Conservation (phyloP, 345 rosid genomes). For the Tarenaya hassleriana region DNA sequence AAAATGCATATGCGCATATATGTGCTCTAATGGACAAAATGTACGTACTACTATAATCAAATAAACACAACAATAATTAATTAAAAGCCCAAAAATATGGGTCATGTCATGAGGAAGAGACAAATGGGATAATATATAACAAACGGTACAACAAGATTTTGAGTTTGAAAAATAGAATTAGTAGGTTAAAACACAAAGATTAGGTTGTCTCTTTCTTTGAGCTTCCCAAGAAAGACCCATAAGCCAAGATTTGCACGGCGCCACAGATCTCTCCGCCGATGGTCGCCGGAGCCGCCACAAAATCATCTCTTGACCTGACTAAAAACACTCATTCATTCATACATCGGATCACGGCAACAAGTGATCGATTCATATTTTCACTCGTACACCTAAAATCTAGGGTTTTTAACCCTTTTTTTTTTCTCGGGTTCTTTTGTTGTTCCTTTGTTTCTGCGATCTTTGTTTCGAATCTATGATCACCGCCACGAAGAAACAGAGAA, state of each 20-base stretch:
- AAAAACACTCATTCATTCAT: no score
- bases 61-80: neutral
- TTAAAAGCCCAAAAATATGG: neutral
- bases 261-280: slow-evolving; percentile 5
- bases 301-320: neutral
- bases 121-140: slow-evolving; percentile 30
- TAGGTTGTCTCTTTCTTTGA: slow-evolving; percentile 32
- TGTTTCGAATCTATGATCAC: neutral
- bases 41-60: slow-evolving; percentile 7
- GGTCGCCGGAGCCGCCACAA: slow-evolving; percentile 22
- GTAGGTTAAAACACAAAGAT: slow-evolving; percentile 35
- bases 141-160: slow-evolving; percentile 27
- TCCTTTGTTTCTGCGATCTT: no score
- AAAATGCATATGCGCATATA: no score
- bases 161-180: slow-evolving; percentile 24
- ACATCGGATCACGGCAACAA: no score
- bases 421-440: no score
- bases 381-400: no score
- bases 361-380: no score
- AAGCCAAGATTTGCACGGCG: slow-evolving; percentile 18
- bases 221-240: slow-evolving; percentile 26
- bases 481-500: slow-evolving; percentile 94
- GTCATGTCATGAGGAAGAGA: slow-evolving; percentile 1
- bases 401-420: no score
- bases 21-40: no score